Conservation (phyloP, 2,329 filamentous ascomycete species). For the Clonostachys sp. region DNA sequence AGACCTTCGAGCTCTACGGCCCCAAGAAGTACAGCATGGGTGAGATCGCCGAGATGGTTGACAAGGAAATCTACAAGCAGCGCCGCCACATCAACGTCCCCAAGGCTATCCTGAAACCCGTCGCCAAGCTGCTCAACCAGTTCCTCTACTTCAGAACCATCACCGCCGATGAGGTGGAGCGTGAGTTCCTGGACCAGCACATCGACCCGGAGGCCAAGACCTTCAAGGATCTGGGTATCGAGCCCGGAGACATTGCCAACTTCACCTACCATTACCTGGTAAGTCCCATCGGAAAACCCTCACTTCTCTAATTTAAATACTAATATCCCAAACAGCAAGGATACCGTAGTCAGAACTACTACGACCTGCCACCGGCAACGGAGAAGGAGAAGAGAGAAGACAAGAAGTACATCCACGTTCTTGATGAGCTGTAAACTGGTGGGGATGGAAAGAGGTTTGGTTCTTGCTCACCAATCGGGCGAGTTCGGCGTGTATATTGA, state of each 20-base stretch:
- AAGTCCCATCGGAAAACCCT: conserved; percentile 26
- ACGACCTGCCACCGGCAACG: conserved; percentile 89
- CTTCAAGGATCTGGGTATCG: conserved; percentile 88
- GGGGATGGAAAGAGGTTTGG: not conserved
- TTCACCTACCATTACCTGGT: conserved; percentile 94
- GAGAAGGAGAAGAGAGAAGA: conserved; percentile 93
- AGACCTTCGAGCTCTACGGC: conserved; percentile 93
- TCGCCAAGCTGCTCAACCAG: conserved; percentile 72
- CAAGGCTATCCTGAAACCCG: conserved; percentile 71
- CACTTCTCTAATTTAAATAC: conserved; percentile 5
- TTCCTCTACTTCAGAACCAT: conserved; percentile 84
- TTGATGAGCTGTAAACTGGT: conserved; percentile 70
- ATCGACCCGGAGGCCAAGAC: conserved; percentile 93
- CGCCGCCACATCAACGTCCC: conserved; percentile 89
- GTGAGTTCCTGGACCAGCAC: conserved; percentile 87
- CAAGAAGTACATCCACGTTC: conserved; percentile 93
- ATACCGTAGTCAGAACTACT: conserved; percentile 83
- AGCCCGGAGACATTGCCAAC: conserved; percentile 79
- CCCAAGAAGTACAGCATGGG: conserved; percentile 87
- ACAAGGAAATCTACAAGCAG: conserved; percentile 87
- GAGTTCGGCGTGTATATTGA: not conserved
- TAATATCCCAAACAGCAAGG: conserved; percentile 61
- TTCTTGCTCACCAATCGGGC: not conserved
- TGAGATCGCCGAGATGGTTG: conserved; percentile 82
- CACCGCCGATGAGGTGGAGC: conserved; percentile 81